Evolutionary conservation across 306 rosid species (phyloP).

Genomic region (Pyrus bretschneideri): DNA sequence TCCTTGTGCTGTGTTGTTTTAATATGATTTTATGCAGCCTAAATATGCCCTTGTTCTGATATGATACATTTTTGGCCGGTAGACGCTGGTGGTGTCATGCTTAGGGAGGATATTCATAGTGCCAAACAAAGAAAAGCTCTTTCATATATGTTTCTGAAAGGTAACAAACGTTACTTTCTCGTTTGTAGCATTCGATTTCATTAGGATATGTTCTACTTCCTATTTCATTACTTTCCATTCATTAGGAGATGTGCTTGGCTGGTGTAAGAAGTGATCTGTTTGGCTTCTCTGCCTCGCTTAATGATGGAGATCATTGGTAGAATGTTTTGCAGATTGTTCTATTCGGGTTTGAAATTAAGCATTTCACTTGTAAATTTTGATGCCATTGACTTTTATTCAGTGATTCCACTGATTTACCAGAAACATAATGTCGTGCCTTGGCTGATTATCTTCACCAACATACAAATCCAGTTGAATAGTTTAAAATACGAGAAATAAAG

Average conservation of each 20-base stretch:
- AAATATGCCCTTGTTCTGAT: slow-evolving; percentile 24
- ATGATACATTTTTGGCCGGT: slow-evolving; percentile 31
- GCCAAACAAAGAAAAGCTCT: slow-evolving; percentile 16
- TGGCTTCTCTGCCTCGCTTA: slow-evolving; percentile 30
- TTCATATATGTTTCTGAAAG: no score
- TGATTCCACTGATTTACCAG: no score
- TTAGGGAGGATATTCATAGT: slow-evolving; percentile 92
- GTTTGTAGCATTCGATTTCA: no score
- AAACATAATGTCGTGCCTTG: no score
- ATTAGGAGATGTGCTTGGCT: slow-evolving; percentile 78
- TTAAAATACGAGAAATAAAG: no score
- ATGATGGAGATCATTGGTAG: slow-evolving; percentile 12
- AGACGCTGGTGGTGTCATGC: slow-evolving; percentile 81
- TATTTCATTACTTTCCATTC: slow-evolving; percentile 12
- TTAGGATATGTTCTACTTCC: no score
- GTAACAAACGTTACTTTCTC: no score
- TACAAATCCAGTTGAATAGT: no score
- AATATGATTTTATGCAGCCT: slow-evolving; percentile 1
- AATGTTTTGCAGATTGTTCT: neutral
- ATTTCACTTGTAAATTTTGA: neutral
- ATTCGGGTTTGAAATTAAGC: neutral
- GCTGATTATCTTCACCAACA: no score
- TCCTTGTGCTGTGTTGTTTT: neutral
- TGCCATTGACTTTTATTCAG: neutral
- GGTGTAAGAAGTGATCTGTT: slow-evolving; percentile 33